phyloP scores from a whole-genome alignment of 73 alveolate species.

The Tetrahymena elliotti region DNA sequence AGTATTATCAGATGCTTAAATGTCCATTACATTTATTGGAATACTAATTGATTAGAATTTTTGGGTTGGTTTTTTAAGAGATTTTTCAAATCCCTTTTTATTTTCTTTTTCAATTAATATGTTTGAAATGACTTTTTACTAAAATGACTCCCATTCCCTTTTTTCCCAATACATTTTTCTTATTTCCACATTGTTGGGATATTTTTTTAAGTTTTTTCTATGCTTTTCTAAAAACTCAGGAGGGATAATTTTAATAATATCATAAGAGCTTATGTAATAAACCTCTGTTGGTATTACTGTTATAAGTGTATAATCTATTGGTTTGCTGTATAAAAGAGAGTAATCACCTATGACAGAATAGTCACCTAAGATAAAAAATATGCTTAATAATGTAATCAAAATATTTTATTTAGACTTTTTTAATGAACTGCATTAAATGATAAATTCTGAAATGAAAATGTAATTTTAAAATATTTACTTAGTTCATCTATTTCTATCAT shows the following conservation, averaged over 20 bases:
- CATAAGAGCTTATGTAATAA: constrained; percentile 15
- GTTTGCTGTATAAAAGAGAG: constrained; percentile 5
- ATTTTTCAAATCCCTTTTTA: constrained; percentile 28
- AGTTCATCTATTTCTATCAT: not conserved
- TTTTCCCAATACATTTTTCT: constrained; percentile 15
- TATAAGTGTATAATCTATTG: constrained; percentile 23
- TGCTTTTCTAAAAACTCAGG: constrained; percentile 22
- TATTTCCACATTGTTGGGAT: constrained; percentile 33
- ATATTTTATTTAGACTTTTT: not conserved
- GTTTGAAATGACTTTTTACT: not conserved
- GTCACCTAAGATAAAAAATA: constrained; percentile 2
- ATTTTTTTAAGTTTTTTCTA: constrained; percentile 11
- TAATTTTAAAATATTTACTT: not conserved
- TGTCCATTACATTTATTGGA: constrained; percentile 36
- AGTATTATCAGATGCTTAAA: constrained; percentile 32
- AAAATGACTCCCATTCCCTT: constrained; percentile 26
- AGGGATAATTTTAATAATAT: constrained; percentile 16
- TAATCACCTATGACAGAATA: constrained; percentile 34
- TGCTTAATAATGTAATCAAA: too few species aligned
- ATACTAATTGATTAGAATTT: not conserved
- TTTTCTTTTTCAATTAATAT: constrained; percentile 24
- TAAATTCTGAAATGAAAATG: too few species aligned
- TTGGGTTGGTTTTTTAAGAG: constrained; percentile 18
- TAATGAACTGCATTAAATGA: too few species aligned
- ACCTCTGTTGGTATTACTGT: constrained; percentile 29